These are phyloP conservation scores for Euptelea pleiosperma DNA, from an alignment of 164 flowering plant species.

Conservation along the genomic window DNA sequence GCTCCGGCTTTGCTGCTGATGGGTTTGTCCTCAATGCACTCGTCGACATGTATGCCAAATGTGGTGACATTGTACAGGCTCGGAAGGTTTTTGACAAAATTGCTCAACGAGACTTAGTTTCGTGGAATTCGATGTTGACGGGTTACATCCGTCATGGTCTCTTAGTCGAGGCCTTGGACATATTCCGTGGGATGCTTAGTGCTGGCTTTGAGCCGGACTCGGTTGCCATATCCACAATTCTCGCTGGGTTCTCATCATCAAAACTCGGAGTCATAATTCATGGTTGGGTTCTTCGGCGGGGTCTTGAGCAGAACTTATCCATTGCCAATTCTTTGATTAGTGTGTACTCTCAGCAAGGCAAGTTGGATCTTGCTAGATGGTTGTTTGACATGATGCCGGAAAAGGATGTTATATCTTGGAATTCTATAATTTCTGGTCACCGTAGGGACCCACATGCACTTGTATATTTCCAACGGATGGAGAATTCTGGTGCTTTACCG, in stretches of 20 bases:
- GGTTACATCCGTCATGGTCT: conserved; percentile 63
- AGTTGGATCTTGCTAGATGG: conserved; percentile 33
- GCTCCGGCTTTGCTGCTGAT: conserved; percentile 53
- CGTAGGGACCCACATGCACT: conserved; percentile 39
- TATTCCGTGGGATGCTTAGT: conserved; percentile 48
- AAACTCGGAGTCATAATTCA: conserved; percentile 52
- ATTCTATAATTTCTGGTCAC: conserved; percentile 68
- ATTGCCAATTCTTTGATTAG: conserved; percentile 61
- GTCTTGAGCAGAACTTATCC: conserved; percentile 44
- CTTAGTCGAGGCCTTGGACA: conserved; percentile 37
- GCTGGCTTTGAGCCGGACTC: conserved; percentile 57
- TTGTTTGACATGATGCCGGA: conserved; percentile 56
- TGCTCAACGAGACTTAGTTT: conserved; percentile 46
- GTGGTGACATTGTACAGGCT: conserved; percentile 86
- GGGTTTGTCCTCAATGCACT: conserved; percentile 67
- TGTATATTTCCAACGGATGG: conserved; percentile 53
- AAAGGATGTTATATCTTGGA: conserved; percentile 78
- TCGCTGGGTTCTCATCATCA: conserved; percentile 31
- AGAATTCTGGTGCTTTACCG: conserved; percentile 35
- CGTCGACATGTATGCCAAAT: conserved; percentile 88
- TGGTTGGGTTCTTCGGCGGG: conserved; percentile 63
- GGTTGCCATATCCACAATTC: conserved; percentile 49
- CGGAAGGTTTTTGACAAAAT: conserved; percentile 59
- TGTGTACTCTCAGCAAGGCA: conserved; percentile 42
- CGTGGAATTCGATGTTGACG: conserved; percentile 80